phyloP scores from a whole-genome alignment of 2,329 filamentous ascomycete species.

The Torrubiella hemipterigena region DNA sequence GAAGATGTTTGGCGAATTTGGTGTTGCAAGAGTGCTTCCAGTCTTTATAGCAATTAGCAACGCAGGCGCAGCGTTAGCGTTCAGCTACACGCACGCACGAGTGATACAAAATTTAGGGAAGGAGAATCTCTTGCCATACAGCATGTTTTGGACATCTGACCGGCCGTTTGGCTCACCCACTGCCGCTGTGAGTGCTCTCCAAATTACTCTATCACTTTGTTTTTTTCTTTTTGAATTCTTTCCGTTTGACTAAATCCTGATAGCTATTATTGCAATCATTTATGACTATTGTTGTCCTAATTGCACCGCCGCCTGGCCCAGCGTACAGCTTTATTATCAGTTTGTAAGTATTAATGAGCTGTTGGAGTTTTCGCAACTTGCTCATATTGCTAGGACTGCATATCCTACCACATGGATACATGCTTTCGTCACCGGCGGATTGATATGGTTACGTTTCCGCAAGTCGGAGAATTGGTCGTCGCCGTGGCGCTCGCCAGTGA shows the following conservation, averaged over 20 bases:
- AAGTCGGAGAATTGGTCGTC: constrained; percentile 40
- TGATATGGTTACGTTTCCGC: constrained; percentile 37
- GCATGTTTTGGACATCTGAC: constrained; percentile 56
- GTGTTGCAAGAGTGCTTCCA: constrained; percentile 33
- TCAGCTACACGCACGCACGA: constrained; percentile 46
- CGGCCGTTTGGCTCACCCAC: constrained; percentile 55
- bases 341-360: constrained; percentile 22
- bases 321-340: constrained; percentile 58
- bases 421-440: constrained; percentile 34
- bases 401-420: constrained; percentile 44
- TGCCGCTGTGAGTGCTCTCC: constrained; percentile 26
- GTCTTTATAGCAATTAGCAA: constrained; percentile 50
- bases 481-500: constrained; percentile 37
- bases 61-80: constrained; percentile 48
- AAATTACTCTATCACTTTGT: no score
- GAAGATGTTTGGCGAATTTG: constrained; percentile 46
- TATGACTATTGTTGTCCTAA: constrained; percentile 50
- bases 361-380: not conserved
- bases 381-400: constrained; percentile 20
- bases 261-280: constrained; percentile 53
- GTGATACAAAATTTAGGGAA: constrained; percentile 57
- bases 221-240: no score
- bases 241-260: no score
- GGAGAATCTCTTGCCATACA: constrained; percentile 55
- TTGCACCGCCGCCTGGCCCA: constrained; percentile 54